Conservation (phyloP, 805 yeast genomes). For the Candida pseudoglaebosa region DNA sequence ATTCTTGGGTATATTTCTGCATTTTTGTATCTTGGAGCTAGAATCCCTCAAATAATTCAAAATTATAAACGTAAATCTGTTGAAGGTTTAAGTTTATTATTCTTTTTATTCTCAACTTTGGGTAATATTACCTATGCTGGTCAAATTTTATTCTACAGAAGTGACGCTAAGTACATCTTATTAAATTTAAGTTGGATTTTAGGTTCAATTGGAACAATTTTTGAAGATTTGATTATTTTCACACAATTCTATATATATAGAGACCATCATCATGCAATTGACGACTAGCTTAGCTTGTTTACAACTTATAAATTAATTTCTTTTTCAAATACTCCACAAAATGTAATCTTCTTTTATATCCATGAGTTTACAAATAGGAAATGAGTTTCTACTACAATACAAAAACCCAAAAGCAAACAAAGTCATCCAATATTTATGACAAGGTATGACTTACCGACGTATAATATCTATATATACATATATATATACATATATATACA, state of each 20-base stretch:
- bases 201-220: conserved; percentile 74
- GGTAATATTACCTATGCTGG: conserved; percentile 76
- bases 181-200: conserved; percentile 72
- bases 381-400: too few relatives aligned
- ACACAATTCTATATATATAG: conserved; percentile 63
- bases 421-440: too few relatives aligned
- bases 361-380: not conserved
- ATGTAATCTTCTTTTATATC: too few relatives aligned
- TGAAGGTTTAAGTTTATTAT: conserved; percentile 79
- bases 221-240: conserved; percentile 65
- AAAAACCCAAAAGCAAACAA: too few relatives aligned
- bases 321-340: too few relatives aligned
- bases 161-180: conserved; percentile 54
- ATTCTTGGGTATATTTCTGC: conserved; percentile 71
- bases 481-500: not conserved
- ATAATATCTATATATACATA: too few relatives aligned
- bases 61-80: conserved; percentile 77
- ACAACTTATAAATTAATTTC: not conserved
- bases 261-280: conserved; percentile 18
- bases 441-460: not conserved
- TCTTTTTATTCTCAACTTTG: conserved; percentile 67
- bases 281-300: not conserved
- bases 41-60: conserved; percentile 81
- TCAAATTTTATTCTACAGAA: conserved; percentile 64
- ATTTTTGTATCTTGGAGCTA: conserved; percentile 61